Percentiles rank a stretch among this genome's conserved stretches.
Conservation (phyloP, 441 rosid genomes). For the Erodium chrysanthum region DNA sequence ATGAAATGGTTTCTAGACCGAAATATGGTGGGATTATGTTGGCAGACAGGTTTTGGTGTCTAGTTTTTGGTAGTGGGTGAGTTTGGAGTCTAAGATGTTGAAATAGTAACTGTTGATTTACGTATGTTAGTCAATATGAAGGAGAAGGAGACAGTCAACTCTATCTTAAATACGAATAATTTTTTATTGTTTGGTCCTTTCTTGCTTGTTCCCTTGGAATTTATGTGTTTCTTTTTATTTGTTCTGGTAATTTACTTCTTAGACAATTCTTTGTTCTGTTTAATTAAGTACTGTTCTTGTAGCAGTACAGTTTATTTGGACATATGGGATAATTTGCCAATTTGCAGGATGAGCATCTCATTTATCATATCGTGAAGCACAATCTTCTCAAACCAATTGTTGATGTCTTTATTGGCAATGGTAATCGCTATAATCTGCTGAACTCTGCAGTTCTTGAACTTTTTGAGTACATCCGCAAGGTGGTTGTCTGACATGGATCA, state of each 20-base stretch:
- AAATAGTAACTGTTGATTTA: background rate
- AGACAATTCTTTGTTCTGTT: background rate
- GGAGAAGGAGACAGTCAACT: background rate
- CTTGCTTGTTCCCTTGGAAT: background rate
- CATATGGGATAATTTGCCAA: constrained; percentile 18
- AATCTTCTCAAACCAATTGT: constrained; percentile 73
- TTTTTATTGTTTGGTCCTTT: background rate
- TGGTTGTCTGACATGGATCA: constrained; percentile 24
- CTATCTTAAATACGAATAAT: background rate
- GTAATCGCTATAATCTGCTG: constrained; percentile 79
- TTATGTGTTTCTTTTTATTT: background rate
- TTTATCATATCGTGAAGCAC: constrained; percentile 69
- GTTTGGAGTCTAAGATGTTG: background rate
- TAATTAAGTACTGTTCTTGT: background rate
- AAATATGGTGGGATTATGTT: background rate
- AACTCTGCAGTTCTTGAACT: constrained; percentile 89
- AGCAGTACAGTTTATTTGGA: constrained; percentile 7
- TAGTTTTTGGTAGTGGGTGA: background rate
- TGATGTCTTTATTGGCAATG: constrained; percentile 81
- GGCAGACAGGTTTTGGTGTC: background rate
- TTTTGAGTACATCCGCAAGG: constrained; percentile 89
- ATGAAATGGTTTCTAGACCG: background rate
- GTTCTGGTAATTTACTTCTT: background rate
- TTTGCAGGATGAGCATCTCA: constrained; percentile 81
- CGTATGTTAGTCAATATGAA: background rate